Conservation (phyloP, 73 alveolate genomes). For the Paramecium sexaurelia region DNA sequence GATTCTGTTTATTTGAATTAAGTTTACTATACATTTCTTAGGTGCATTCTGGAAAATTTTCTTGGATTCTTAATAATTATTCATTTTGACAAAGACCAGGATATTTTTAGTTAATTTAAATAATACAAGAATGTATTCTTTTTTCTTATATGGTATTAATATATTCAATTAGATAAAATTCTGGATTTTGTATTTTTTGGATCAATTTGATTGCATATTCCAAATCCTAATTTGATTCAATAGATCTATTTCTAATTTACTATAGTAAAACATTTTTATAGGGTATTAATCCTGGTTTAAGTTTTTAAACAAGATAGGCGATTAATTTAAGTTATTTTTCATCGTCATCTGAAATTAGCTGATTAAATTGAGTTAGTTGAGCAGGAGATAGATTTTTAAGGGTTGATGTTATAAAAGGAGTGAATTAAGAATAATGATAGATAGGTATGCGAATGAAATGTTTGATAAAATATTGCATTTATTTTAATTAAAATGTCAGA, state of each 20-base stretch:
- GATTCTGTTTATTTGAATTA: not conserved
- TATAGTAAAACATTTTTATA: not conserved
- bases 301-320: constrained; percentile 8
- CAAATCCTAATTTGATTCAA: not conserved
- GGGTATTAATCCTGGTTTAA: not conserved
- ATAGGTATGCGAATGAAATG: not conserved
- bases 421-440: not conserved
- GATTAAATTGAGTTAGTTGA: not conserved
- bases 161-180: not conserved
- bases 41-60: not conserved
- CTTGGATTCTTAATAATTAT: not conserved
- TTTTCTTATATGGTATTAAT: not conserved
- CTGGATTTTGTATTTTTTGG: not conserved
- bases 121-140: not conserved
- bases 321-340: not conserved
- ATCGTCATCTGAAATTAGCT: not conserved
- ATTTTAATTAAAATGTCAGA: constrained; percentile 12
- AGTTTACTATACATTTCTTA: not conserved
- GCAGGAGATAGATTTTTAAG: not conserved
- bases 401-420: not conserved
- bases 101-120: not conserved
- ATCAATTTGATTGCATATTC: constrained; percentile 17
- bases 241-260: not conserved
- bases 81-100: not conserved
- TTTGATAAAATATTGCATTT: not conserved